Evolutionary conservation across 2,329 filamentous ascomycete species (phyloP), one percentile per base, ranked within the genome.

Genomic region (Elsinoe australis): DNA sequence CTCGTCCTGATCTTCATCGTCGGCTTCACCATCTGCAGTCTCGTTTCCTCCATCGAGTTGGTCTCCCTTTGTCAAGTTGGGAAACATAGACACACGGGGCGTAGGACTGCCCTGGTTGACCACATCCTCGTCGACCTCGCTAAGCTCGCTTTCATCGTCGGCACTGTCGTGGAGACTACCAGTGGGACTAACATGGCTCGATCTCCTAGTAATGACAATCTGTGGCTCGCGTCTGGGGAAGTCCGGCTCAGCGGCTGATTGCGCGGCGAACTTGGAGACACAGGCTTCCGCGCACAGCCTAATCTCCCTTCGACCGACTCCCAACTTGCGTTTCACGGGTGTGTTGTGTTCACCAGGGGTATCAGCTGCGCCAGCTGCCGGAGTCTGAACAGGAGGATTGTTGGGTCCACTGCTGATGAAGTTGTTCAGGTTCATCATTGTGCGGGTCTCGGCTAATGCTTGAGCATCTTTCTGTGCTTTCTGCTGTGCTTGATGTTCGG

Each of bases 221-320:
- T 48, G 45, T 7, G 33, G 31, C 24, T 48, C 21, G 6, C 34
- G 32, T 21, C 22, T 44, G 2, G 39, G 39, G 12, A 31, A 29
- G 3, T 42, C 45, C 44, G 17, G 52, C 51, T 31, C 33, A 29
- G 29, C 51, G 32, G 22, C 41, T 15, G 33, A 55, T 48, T 55
- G 50, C 15, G 52, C 41, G 21, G 50, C 50, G 4, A 56, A 51
- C 47, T 63, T 63, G 33, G 71, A 52, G 1, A 73, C 70, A 51
- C 76, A 76, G 0, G 72, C 70, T 59, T 82, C 79, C 6, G 78
- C 78, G 53, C 72, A 72, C 35, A 73, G 72, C 51, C 76, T 72
- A 19, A 82, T 71, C 53, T 82, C 78, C 10, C 76, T 68, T 21
- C 76, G 69, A 5, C 77, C 76, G 5, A 82, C 76, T 4, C 76